phyloP scores from a whole-genome alignment of 495 filamentous ascomycete genomes.

The Neurospora sp. region DNA sequence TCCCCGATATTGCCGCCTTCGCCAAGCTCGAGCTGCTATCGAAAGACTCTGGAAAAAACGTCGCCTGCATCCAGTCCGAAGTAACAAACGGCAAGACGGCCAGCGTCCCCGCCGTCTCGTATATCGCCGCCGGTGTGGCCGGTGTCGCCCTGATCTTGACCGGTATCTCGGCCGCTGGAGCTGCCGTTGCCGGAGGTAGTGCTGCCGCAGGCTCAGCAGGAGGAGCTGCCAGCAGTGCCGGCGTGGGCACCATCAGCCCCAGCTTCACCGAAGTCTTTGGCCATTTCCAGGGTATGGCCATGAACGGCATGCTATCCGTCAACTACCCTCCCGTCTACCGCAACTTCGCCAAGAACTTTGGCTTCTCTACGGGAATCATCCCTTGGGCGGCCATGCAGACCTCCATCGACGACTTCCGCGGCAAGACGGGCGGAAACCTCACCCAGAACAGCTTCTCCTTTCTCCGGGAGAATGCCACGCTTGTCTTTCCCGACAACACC shows the following conservation, averaged over 20 bases:
- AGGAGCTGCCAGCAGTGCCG: conserved; percentile 42
- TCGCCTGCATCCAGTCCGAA: conserved; percentile 76
- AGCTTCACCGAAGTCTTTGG: conserved; percentile 78
- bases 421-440: conserved; percentile 73
- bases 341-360: conserved; percentile 87
- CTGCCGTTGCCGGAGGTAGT: conserved; percentile 41
- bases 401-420: conserved; percentile 78
- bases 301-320: conserved; percentile 92
- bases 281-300: conserved; percentile 87
- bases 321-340: conserved; percentile 77
- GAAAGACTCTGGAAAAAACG: conserved; percentile 40
- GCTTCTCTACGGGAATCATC: conserved; percentile 78
- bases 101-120: conserved; percentile 64
- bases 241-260: conserved; percentile 62
- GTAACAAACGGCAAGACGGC: conserved; percentile 83
- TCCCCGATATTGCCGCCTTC: conserved; percentile 84
- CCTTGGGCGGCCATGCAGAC: conserved; percentile 70
- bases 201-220: conserved; percentile 19
- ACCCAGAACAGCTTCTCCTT: conserved; percentile 67
- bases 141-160: conserved; percentile 69
- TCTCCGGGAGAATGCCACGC: conserved; percentile 55
- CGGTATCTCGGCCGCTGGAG: conserved; percentile 59
- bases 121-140: conserved; percentile 79
- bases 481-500: conserved; percentile 49
- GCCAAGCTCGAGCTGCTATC: conserved; percentile 69